Conservation (phyloP, 2,329 filamentous ascomycete genomes). For the Neoscytalidium dimidiatum region DNA sequence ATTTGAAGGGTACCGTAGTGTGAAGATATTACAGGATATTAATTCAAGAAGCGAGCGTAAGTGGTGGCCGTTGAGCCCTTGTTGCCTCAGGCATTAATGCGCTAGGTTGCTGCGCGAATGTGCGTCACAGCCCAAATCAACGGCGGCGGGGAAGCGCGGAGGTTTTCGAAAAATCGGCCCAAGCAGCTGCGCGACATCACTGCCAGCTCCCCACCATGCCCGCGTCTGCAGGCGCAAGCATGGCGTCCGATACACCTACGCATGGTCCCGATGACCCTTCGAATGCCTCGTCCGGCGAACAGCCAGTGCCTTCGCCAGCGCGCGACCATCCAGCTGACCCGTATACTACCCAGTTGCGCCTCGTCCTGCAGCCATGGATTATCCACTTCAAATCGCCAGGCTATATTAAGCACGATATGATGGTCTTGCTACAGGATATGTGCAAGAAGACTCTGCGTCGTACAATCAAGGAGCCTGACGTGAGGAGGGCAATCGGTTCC, state of each 20-base stretch:
- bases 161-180: slow-evolving; percentile 12
- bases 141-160: not conserved
- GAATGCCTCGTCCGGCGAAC: not conserved
- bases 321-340: slow-evolving; percentile 23
- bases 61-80: no score
- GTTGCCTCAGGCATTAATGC: not conserved
- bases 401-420: slow-evolving; percentile 60
- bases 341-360: slow-evolving; percentile 47
- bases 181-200: not conserved
- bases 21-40: no score
- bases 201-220: not conserved
- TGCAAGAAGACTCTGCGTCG: slow-evolving; percentile 63
- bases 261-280: not conserved
- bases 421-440: slow-evolving; percentile 59
- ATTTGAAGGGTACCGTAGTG: no score
- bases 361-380: slow-evolving; percentile 50
- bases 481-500: slow-evolving; percentile 59
- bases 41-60: no score
- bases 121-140: slow-evolving; percentile 6
- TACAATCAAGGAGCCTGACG: slow-evolving; percentile 57
- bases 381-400: slow-evolving; percentile 63
- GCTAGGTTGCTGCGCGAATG: not conserved
- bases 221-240: slow-evolving; percentile 5
- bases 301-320: not conserved
- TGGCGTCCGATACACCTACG: not conserved